Base-by-base conservation (phyloP, 2,329 filamentous ascomycete genomes). In the Verruconis gallopava region DNA sequence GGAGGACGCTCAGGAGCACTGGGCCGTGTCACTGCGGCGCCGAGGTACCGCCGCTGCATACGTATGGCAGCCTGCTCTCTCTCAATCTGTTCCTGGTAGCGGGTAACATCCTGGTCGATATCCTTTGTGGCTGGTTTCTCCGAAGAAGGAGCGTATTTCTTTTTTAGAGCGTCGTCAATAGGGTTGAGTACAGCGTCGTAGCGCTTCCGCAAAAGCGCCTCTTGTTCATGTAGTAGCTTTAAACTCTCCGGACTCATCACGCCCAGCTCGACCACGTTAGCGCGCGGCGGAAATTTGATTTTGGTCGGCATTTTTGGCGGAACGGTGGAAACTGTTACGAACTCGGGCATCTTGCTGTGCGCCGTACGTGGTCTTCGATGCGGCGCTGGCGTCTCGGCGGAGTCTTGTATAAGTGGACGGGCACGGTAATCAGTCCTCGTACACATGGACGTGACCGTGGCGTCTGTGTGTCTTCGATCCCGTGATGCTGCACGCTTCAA, bases 201-300 rank as follows among this genome's bases (percentile, higher is more conserved):
- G n/a, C 38, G 38, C 12, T 28, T 22, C 15, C 38, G 14, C 5
- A 40, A 28, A 5, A 40, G 38, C 12, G 14, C 32, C 21, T 40
- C 21, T 32, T 40, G 38, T 14, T 40, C 38, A 28, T 28, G 38
- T 3, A 40, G 11, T 2, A 40, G 15, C 11, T 40, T 40, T 5
- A 40, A 14, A 17, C n/a, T 19, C 2, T 22, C 38, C 14, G 38
- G 38, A 13, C 21, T 40, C 38, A 40, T 40, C 25, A 21, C 38
- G 2, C 19, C 25, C 12, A 40, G 25, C 25, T 40, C 38, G 25
- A 15, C 25, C 25, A 30, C n/a, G n/a, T 30, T 30, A 30, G 25
- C 25, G 6, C 25, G 25, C n/a, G 25, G 25, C 6, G 25, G 25
- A n/a, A 30, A 30, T n/a, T 9, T 30, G 25, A 30, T 30, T n/a